Conservation (phyloP, 2,329 filamentous ascomycete species). For the Alternaria infectoria region DNA sequence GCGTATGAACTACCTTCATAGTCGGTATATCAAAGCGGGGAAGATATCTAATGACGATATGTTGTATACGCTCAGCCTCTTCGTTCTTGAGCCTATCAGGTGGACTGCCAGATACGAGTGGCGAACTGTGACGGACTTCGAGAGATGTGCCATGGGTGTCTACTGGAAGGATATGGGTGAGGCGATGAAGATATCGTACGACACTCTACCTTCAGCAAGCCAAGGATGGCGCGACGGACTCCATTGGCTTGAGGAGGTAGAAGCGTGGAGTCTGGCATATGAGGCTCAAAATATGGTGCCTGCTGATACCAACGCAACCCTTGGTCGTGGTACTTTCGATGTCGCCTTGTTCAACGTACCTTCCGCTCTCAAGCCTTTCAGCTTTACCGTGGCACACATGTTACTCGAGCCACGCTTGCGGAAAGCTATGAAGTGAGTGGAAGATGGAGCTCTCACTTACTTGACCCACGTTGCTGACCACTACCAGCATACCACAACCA, state of each 20-base stretch:
- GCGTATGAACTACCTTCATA: slow-evolving; percentile 70
- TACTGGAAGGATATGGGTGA: slow-evolving; percentile 75
- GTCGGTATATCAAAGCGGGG: slow-evolving; percentile 61
- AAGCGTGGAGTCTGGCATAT: slow-evolving; percentile 61
- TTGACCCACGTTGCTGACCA: not conserved
- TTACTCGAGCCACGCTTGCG: slow-evolving; percentile 70
- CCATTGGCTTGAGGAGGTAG: slow-evolving; percentile 60
- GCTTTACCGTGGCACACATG: slow-evolving; percentile 60
- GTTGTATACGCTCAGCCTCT: slow-evolving; percentile 69
- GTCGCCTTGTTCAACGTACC: slow-evolving; percentile 66
- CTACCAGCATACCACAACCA: not conserved
- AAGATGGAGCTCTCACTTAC: slow-evolving; percentile 22
- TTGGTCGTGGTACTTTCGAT: slow-evolving; percentile 65
- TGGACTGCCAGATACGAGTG: slow-evolving; percentile 74
- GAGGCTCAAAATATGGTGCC: slow-evolving; percentile 65
- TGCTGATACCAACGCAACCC: slow-evolving; percentile 42
- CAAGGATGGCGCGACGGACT: slow-evolving; percentile 56
- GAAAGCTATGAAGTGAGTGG: slow-evolving; percentile 61
- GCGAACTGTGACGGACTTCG: slow-evolving; percentile 70
- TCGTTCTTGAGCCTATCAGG: slow-evolving; percentile 68
- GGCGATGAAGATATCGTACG: slow-evolving; percentile 67
- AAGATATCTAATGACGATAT: slow-evolving; percentile 68
- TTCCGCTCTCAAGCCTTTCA: slow-evolving; percentile 52
- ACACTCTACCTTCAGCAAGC: slow-evolving; percentile 50
- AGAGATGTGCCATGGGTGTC: slow-evolving; percentile 64